Percentiles rank a stretch among this genome's conserved stretches.
phyloP scores from a whole-genome alignment of 106 monocot species.

The Dendrobium huoshanense region DNA sequence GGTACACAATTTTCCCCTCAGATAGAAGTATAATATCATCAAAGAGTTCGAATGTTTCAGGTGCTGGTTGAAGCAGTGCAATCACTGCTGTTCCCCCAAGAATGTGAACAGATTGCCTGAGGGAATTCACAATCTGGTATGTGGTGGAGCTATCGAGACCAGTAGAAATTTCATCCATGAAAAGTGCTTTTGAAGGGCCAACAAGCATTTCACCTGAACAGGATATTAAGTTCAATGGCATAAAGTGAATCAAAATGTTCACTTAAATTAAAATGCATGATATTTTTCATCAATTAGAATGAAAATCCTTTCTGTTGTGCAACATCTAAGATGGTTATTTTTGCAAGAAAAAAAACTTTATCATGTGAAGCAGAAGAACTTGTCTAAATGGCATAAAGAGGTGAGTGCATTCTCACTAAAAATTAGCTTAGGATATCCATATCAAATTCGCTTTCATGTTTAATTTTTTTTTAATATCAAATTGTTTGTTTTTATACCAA shows the following conservation, averaged over 20 bases:
- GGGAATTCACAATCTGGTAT: slow-evolving; percentile 17
- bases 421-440: not conserved
- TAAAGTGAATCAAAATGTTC: not conserved
- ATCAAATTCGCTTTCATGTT: not conserved
- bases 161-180: slow-evolving; percentile 24
- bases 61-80: slow-evolving; percentile 21
- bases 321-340: too few species aligned
- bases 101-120: slow-evolving; percentile 20
- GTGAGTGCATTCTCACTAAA: not conserved
- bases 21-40: slow-evolving; percentile 19
- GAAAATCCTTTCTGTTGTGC: not conserved
- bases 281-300: not conserved
- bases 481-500: not conserved
- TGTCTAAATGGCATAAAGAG: not conserved
- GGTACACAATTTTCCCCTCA: slow-evolving; percentile 17
- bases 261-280: not conserved
- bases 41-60: slow-evolving; percentile 19
- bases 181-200: slow-evolving; percentile 19
- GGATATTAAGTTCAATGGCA: not conserved
- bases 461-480: not conserved
- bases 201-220: slow-evolving; percentile 19
- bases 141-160: slow-evolving; percentile 22
- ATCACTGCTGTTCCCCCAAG: slow-evolving; percentile 17
- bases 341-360: not conserved
- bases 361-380: not conserved